Conservation (phyloP, 164 flowering plant genomes). For the Chimonanthus praecox region DNA sequence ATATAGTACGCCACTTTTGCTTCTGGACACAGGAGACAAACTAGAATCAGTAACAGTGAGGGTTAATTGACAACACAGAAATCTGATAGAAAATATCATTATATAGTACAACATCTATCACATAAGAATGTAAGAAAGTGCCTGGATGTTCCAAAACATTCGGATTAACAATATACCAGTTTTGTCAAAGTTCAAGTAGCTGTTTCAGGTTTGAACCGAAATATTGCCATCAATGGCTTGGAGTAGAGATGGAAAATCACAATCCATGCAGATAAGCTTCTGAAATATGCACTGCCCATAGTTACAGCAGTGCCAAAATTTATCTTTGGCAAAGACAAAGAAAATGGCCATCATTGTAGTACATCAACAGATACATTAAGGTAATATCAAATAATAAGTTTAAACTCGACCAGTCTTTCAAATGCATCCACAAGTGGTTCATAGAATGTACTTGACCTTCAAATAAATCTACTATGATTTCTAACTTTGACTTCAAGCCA, state of each 20-base stretch:
- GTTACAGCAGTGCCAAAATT: not conserved
- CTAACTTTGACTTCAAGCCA: not conserved
- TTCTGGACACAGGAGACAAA: not conserved
- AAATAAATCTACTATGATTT: not conserved
- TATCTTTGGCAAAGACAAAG: not conserved
- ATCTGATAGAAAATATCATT: not conserved
- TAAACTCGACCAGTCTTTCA: not conserved
- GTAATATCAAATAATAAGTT: not conserved
- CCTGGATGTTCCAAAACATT: not conserved
- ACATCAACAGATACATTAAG: not conserved
- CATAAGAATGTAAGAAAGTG: not conserved
- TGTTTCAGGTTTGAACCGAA: not conserved
- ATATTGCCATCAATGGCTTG: not conserved
- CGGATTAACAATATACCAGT: no score
- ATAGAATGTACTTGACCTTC: not conserved
- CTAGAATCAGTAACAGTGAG: not conserved
- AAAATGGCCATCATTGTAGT: not conserved
- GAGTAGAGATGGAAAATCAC: not conserved
- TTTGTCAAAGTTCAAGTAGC: not conserved
- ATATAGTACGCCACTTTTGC: not conserved
- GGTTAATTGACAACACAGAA: not conserved
- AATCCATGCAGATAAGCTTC: not conserved
- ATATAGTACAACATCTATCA: not conserved
- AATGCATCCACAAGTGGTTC: not conserved
- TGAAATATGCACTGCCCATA: not conserved